These are phyloP conservation scores for Malus orientalis DNA, from an alignment of 306 rosid genomes.

Conservation along the genomic window DNA sequence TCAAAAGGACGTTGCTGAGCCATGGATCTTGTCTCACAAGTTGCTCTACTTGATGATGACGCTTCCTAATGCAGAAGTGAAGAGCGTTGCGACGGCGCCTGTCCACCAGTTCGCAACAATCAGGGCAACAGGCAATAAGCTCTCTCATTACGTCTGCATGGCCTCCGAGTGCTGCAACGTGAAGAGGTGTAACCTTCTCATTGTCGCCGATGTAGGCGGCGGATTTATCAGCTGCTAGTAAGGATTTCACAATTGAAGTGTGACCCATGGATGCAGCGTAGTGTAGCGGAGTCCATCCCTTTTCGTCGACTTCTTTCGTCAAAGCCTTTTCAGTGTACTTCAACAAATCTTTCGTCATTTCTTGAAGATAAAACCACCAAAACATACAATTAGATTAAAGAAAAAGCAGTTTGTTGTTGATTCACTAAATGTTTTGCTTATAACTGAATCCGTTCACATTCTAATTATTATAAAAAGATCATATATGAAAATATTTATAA, in stretches of 20 bases:
- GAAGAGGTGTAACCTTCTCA: neutral
- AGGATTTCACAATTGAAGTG: neutral
- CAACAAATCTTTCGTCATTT: neutral
- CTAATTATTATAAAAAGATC: no score
- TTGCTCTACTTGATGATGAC: accelerated
- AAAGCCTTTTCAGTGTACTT: neutral
- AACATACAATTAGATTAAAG: no score
- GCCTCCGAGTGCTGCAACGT: accelerated
- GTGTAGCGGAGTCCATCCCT: neutral
- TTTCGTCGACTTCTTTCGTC: neutral
- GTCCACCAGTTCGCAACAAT: neutral
- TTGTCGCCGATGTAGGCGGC: neutral
- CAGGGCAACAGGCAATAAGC: neutral
- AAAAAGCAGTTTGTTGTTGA: no score
- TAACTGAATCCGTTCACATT: no score
- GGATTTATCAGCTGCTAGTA: neutral
- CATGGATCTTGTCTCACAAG: neutral
- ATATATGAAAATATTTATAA: no score
- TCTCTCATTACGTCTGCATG: neutral
- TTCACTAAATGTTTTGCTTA: no score
- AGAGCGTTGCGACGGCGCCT: neutral
- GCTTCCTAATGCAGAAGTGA: neutral
- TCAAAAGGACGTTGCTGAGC: neutral
- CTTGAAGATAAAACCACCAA: no score
- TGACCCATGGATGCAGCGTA: neutral